These are phyloP conservation scores for Aspergillus sclerotiicarbonarius DNA, from an alignment of 495 filamentous ascomycete genomes.

Conservation along the genomic window DNA sequence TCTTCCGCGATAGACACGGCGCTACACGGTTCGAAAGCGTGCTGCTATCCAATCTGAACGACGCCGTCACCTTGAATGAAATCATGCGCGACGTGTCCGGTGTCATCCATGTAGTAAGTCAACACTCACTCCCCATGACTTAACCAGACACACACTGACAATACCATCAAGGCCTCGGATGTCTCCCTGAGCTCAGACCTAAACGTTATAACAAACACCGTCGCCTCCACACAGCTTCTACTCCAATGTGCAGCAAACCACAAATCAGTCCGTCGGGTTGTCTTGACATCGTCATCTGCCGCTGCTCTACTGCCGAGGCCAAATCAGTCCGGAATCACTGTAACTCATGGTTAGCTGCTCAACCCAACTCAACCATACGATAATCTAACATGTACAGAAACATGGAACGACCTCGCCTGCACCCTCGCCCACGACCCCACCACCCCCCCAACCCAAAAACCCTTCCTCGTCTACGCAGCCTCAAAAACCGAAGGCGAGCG, in stretches of 20 bases:
- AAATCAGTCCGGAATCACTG: neutral
- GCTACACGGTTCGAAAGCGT: slow-evolving; percentile 29
- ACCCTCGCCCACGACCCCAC: slow-evolving; percentile 36
- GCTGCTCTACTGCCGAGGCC: slow-evolving; percentile 31
- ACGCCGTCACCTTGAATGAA: slow-evolving; percentile 37
- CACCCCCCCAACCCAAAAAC: slow-evolving; percentile 11
- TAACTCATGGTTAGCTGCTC: neutral
- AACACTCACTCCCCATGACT: neutral
- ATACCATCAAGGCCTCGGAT: slow-evolving; percentile 27
- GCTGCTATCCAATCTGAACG: slow-evolving; percentile 31
- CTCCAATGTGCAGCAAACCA: slow-evolving; percentile 45
- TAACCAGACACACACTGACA: neutral
- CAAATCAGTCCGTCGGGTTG: slow-evolving; percentile 47
- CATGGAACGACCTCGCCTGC: slow-evolving; percentile 49
- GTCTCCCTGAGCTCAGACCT: slow-evolving; percentile 38
- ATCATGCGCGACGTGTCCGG: slow-evolving; percentile 21
- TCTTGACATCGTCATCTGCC: slow-evolving; percentile 50
- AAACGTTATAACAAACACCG: slow-evolving; percentile 41
- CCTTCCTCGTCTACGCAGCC: slow-evolving; percentile 49
- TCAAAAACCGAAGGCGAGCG: slow-evolving; percentile 56
- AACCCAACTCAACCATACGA: neutral
- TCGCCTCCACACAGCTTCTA: slow-evolving; percentile 37
- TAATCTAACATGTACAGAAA: slow-evolving; percentile 17
- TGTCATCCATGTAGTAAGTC: slow-evolving; percentile 35
- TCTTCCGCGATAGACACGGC: slow-evolving; percentile 42